phyloP scores from a whole-genome alignment of 495 filamentous ascomycete genomes.

The Hypoxylon intermedium region DNA sequence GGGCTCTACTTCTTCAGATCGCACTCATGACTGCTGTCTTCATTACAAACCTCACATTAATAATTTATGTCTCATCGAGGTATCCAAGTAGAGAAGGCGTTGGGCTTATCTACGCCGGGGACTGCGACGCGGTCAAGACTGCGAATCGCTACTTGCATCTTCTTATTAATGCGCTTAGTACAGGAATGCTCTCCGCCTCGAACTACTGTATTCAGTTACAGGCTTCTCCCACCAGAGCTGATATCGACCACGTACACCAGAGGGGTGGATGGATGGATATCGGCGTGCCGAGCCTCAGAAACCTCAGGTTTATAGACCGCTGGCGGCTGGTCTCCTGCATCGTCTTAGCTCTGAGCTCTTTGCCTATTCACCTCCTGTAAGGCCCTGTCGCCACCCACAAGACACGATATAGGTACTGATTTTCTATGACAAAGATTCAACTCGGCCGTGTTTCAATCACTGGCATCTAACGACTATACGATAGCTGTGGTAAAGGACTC shows the following conservation, averaged over 20 bases:
- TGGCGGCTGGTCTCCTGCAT: slow-evolving; percentile 41
- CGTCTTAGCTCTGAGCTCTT: slow-evolving; percentile 40
- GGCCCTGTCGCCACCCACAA: neutral
- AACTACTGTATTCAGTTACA: slow-evolving; percentile 52
- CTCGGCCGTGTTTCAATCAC: slow-evolving; percentile 50
- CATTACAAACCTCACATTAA: neutral
- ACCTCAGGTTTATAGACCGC: slow-evolving; percentile 40
- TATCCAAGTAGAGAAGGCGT: neutral
- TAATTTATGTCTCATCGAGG: neutral
- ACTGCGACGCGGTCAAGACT: neutral
- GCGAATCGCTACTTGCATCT: neutral
- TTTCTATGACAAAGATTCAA: slow-evolving; percentile 44
- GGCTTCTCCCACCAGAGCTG: slow-evolving; percentile 46
- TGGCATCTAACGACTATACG: slow-evolving; percentile 48
- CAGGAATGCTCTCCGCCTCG: slow-evolving; percentile 48
- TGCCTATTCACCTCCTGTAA: slow-evolving; percentile 48
- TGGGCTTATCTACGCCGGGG: neutral
- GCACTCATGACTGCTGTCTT: neutral
- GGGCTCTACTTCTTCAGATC: neutral
- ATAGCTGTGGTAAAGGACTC: slow-evolving; percentile 42
- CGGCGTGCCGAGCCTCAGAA: slow-evolving; percentile 48
- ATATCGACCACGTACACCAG: slow-evolving; percentile 49
- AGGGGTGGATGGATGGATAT: slow-evolving; percentile 49
- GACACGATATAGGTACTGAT: neutral
- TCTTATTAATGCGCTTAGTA: slow-evolving; percentile 28